Percentiles rank a stretch among this genome's conserved stretches.
phyloP scores from a whole-genome alignment of 106 monocot genomes.

The Xerophyta viscosa region DNA sequence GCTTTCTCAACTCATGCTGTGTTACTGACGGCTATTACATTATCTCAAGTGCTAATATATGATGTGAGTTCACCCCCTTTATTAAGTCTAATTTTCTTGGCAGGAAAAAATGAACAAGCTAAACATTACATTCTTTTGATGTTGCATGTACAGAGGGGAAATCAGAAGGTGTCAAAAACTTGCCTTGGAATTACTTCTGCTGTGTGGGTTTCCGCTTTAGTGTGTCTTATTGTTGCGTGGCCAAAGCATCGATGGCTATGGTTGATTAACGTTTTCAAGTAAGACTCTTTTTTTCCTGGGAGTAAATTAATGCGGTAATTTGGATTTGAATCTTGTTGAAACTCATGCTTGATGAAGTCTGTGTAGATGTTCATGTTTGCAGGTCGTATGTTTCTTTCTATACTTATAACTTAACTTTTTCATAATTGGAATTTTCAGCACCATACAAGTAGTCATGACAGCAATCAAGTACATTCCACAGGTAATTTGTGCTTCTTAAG shows the following conservation, averaged over 20 bases:
- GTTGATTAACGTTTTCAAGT: constrained; percentile 88
- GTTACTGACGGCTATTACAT: constrained; percentile 66
- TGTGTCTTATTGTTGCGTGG: constrained; percentile 66
- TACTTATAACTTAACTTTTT: not conserved
- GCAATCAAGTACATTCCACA: constrained; percentile 91
- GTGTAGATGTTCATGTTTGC: too few relatives aligned
- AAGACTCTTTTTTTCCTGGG: constrained; percentile 14
- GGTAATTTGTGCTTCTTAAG: constrained; percentile 19
- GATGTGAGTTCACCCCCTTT: constrained; percentile 43
- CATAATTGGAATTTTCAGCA: too few relatives aligned
- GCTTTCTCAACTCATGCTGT: constrained; percentile 96
- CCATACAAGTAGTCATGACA: constrained; percentile 86
- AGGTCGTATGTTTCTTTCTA: not conserved
- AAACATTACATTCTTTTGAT: too few relatives aligned
- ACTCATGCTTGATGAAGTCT: not conserved
- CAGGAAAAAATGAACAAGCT: too few relatives aligned
- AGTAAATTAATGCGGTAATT: not conserved
- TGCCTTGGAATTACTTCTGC: constrained; percentile 43
- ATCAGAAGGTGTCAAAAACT: constrained; percentile 71
- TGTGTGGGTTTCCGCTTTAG: constrained; percentile 54
- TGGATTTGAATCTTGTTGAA: not conserved
- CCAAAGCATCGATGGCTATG: constrained; percentile 86
- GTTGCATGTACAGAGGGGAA: constrained; percentile 52
- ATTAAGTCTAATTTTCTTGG: not conserved
- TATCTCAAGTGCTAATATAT: constrained; percentile 80